These are phyloP conservation scores for Hanseniaspora gamundiae DNA, from an alignment of 1,139 yeast genomes.

Conservation along the genomic window DNA sequence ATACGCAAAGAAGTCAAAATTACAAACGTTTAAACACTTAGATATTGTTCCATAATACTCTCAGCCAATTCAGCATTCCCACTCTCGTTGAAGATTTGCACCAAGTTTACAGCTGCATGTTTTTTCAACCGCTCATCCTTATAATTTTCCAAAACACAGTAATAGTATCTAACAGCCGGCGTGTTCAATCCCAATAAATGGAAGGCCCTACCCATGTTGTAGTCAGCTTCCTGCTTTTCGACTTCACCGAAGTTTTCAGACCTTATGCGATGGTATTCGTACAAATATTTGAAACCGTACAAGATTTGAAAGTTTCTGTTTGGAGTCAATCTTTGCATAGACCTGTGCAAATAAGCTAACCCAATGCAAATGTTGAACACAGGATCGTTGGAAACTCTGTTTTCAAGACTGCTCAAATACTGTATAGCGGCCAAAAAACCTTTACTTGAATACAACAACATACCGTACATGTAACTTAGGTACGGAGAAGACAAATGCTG, in stretches of 20 bases:
- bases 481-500: constrained; percentile 51
- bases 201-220: constrained; percentile 74
- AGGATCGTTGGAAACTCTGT: constrained; percentile 59
- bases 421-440: constrained; percentile 72
- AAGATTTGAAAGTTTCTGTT: constrained; percentile 79
- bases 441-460: constrained; percentile 68
- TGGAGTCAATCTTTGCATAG: constrained; percentile 79
- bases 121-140: constrained; percentile 45
- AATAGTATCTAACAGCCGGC: constrained; percentile 62
- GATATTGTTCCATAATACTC: constrained; percentile 48
- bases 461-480: constrained; percentile 64
- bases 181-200: constrained; percentile 70
- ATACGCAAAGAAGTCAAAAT: no score
- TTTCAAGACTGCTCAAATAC: constrained; percentile 51
- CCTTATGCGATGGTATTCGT: constrained; percentile 52
- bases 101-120: constrained; percentile 81
- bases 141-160: constrained; percentile 39
- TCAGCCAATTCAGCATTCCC: constrained; percentile 62
- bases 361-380: constrained; percentile 66
- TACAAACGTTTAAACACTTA: constrained; percentile 21
- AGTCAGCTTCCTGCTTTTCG: constrained; percentile 68
- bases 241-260: constrained; percentile 19
- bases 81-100: constrained; percentile 58
- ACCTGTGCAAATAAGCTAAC: constrained; percentile 75
- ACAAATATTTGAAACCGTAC: constrained; percentile 70